phyloP scores from a whole-genome alignment of 805 yeast species.

The Nakazawaea wyomingensis region DNA sequence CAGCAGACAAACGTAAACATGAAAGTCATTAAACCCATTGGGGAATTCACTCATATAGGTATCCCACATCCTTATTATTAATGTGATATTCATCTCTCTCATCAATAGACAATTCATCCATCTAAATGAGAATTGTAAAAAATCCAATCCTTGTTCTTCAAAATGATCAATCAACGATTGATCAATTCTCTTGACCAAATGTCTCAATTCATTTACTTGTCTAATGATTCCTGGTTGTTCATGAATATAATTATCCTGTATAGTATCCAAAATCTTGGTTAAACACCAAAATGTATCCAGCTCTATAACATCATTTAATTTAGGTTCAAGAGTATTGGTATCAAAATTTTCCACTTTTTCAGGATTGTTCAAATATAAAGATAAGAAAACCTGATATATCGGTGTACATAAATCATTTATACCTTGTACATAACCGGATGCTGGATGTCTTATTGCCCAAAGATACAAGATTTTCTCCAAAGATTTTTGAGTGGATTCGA shows the following conservation, averaged over 20 bases:
- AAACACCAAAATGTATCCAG: slow-evolving; percentile 98
- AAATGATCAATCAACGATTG: slow-evolving; percentile 67
- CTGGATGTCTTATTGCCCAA: slow-evolving; percentile 97
- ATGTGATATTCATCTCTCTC: slow-evolving; percentile 80
- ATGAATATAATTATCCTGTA: slow-evolving; percentile 94
- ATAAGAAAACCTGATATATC: slow-evolving; percentile 78
- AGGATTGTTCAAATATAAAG: slow-evolving; percentile 51
- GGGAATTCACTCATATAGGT: slow-evolving; percentile 77
- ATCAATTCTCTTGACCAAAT: slow-evolving; percentile 78
- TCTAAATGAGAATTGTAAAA: slow-evolving; percentile 90
- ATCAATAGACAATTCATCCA: slow-evolving; percentile 98
- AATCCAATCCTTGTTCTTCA: slow-evolving; percentile 79
- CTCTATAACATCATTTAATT: slow-evolving; percentile 66
- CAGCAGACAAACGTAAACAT: slow-evolving; percentile 96
- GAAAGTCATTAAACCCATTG: slow-evolving; percentile 84
- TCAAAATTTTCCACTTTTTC: slow-evolving; percentile 53
- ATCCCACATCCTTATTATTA: slow-evolving; percentile 96
- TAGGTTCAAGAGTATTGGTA: slow-evolving; percentile 53
- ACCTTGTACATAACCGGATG: slow-evolving; percentile 97
- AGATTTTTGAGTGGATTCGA: slow-evolving; percentile 66
- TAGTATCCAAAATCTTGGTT: slow-evolving; percentile 84
- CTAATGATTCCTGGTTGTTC: slow-evolving; percentile 96
- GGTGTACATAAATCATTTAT: slow-evolving; percentile 94
- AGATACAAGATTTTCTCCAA: slow-evolving; percentile 77
- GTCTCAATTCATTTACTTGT: slow-evolving; percentile 78